Evolutionary conservation across 768 basidiomycete genomes (phyloP).

Genomic region (Crepidotus variabilis): DNA sequence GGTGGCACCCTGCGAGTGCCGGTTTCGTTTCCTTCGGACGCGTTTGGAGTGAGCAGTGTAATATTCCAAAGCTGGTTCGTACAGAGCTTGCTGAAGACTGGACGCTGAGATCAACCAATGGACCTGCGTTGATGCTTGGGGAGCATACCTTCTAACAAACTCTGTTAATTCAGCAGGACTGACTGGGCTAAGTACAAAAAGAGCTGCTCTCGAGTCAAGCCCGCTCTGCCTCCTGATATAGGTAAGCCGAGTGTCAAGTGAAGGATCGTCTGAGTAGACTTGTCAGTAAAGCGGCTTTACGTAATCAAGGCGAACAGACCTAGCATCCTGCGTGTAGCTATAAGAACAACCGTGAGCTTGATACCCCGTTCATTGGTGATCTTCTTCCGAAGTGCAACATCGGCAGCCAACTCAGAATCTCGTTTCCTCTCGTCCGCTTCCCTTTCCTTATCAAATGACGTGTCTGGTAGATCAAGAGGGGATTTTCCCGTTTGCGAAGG

Average conservation of each 20-base stretch:
- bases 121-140: background rate
- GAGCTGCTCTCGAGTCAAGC: conserved; percentile 85
- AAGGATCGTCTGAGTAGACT: conserved; percentile 65
- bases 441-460: conserved; percentile 52
- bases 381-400: conserved; percentile 79
- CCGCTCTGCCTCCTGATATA: conserved; percentile 85
- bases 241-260: conserved; percentile 79
- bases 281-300: background rate
- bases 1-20: conserved; percentile 60
- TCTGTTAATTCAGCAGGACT: conserved; percentile 80
- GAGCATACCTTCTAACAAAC: conserved; percentile 73
- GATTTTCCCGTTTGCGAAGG: conserved; percentile 40
- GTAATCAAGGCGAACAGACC: conserved; percentile 44
- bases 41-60: conserved; percentile 92
- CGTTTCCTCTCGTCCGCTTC: conserved; percentile 64
- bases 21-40: conserved; percentile 83
- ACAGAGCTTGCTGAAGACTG: conserved; percentile 85
- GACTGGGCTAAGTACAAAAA: conserved; percentile 95
- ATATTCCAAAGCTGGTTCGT: conserved; percentile 88
- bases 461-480: conserved; percentile 52
- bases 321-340: conserved; percentile 85
- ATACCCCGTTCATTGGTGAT: conserved; percentile 79
- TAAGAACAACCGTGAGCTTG: conserved; percentile 90
- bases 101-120: conserved; percentile 3
- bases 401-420: conserved; percentile 76